Base-by-base conservation (phyloP, 805 yeast genomes). In the Candida nitratophila region DNA sequence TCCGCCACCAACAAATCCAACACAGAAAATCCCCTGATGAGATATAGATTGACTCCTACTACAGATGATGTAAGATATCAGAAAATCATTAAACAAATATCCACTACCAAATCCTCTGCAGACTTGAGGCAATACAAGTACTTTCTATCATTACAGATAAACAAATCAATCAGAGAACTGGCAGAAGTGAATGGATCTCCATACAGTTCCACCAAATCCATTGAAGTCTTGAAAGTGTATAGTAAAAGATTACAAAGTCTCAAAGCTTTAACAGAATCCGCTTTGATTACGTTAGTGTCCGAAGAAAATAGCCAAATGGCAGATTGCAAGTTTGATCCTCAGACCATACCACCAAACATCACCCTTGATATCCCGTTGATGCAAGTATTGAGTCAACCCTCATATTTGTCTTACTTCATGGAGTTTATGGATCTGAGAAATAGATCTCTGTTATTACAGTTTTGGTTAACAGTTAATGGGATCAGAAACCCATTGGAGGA, bases 401-500 rank as follows among this genome's bases (percentile, higher is more conserved):
- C 36, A 53, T 73, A 76, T 7, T 54, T 76, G 6, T 62, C 76
- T 1, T 71, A 66, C 40, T 79, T 79, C 47, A 71, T 66, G 65
- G 77, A 72, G 41, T 79, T 71, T 50, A 76, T 79, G 82, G 78
- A 75, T 29, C 71, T 69, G 41, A 54, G 78, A 17, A 59, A 66
- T 4, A 59, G 77, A 39, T 61, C 70, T 1, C 63, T 62, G 0
- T 55, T 80, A 26, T 54, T 87, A 4, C 81, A 80, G 37, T 79
- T 78, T 47, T 85, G 89, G 87, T 57, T 74, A 4, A 72, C 76
- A 2, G 82, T 87, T 2, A 84, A 86, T 47, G 69, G 74, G 0
- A 71, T 86, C 33, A 77, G 79, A 52, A 84, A 84, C 40, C 96
- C 96, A 0, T 60, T 89, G 16, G 86, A 81, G 48, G 84, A 75